These are phyloP conservation scores for Aspergillus arachidicola DNA, from an alignment of 2,329 filamentous ascomycete species.

Conservation along the genomic window DNA sequence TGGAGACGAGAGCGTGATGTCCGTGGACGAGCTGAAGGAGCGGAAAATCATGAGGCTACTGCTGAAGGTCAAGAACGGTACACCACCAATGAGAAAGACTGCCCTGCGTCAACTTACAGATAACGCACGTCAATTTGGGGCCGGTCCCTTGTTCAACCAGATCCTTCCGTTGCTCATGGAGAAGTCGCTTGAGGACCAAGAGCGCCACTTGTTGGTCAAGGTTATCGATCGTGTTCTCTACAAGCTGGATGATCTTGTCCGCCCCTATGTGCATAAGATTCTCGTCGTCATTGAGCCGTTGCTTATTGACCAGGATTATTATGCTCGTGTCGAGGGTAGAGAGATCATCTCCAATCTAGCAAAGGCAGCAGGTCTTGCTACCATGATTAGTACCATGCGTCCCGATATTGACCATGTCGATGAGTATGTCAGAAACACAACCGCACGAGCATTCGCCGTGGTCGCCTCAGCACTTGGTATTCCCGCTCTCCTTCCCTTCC, in stretches of 20 bases:
- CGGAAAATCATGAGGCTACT: constrained; percentile 97
- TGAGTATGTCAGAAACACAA: constrained; percentile 98
- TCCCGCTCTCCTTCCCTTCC: constrained; percentile 89
- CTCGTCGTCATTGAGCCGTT: constrained; percentile 98
- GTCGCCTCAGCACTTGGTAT: constrained; percentile 96
- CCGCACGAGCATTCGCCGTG: constrained; percentile 93
- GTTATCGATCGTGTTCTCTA: constrained; percentile 98
- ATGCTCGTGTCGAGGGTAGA: constrained; percentile 94
- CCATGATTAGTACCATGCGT: constrained; percentile 99
- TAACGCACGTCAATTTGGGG: constrained; percentile 94
- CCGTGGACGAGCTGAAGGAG: constrained; percentile 94
- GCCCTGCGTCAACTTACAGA: constrained; percentile 95
- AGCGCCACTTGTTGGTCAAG: constrained; percentile 96
- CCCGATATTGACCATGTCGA: constrained; percentile 98
- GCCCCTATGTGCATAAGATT: constrained; percentile 97
- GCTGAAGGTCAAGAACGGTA: constrained; percentile 98
- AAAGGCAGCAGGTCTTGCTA: constrained; percentile 93
- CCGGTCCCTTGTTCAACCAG: constrained; percentile 92
- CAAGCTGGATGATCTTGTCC: constrained; percentile 94
- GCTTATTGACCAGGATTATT: constrained; percentile 99
- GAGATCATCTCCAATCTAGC: constrained; percentile 98
- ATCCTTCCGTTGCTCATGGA: constrained; percentile 97
- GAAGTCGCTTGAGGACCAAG: constrained; percentile 95
- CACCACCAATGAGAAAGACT: constrained; percentile 97
- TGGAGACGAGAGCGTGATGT: constrained; percentile 86